These are phyloP conservation scores for Malassezia sympodialis DNA, from an alignment of 1,284 basidiomycete genomes.

Conservation along the genomic window DNA sequence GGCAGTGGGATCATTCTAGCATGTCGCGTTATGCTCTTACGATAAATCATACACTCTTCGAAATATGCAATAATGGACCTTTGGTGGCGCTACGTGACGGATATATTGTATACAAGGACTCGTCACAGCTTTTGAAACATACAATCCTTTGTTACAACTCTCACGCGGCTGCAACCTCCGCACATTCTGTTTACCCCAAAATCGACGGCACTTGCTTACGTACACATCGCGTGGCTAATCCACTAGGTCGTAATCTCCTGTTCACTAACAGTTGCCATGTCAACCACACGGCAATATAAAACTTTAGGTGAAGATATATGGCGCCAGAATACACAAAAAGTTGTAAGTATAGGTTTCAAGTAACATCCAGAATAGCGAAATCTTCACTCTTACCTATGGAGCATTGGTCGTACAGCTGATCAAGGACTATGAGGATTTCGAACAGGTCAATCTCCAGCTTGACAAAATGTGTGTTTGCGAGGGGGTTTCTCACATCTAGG, in stretches of 20 bases:
- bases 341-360: constrained; percentile 23
- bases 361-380: constrained; percentile 63
- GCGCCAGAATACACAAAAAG: constrained; percentile 47
- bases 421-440: constrained; percentile 97
- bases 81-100: too few species aligned
- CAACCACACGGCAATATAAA: constrained; percentile 37
- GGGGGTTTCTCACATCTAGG: constrained; percentile 53
- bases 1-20: too few species aligned
- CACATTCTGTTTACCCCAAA: neutral
- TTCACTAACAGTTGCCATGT: constrained; percentile 4
- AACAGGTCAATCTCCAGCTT: constrained; percentile 61
- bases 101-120: too few species aligned
- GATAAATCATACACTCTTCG: too few species aligned
- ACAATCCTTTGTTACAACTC: neutral
- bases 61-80: too few species aligned
- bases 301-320: constrained; percentile 42
- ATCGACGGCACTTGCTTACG: neutral
- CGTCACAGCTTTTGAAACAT: neutral
- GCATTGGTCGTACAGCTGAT: constrained; percentile 95
- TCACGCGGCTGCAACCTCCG: too few species aligned
- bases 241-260: neutral
- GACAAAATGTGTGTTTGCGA: constrained; percentile 55
- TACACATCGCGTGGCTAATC: neutral
- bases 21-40: too few species aligned
- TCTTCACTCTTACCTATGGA: constrained; percentile 94